Base-by-base conservation (phyloP, 2,329 filamentous ascomycete species). In the Lachnellula arida region DNA sequence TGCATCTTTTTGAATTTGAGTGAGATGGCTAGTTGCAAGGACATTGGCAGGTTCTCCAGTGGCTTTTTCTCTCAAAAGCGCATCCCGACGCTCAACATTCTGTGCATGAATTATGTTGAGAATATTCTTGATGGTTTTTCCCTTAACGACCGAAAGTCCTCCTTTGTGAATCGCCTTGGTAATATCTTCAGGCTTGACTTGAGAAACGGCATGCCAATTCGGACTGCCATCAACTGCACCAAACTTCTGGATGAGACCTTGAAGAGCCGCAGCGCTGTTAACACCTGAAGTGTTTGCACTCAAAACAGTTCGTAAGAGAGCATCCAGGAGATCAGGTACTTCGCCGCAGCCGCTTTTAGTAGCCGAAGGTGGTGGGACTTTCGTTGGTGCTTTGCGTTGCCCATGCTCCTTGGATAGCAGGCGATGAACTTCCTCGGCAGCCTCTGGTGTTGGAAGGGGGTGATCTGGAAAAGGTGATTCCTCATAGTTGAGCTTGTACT, bases 161-260 rank as follows among this genome's bases (percentile, higher is more conserved):
- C 88, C 89, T 7, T 74, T 72, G 62, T 83, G 84, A 66, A 94
- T 91, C 0, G 87, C 81, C 50, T 86, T 74, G 46, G 81, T 81
- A n/a, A 94, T 75, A 5, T 87, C 81, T 40, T 80, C 75, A 4
- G 81, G 68, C 1, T 81, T 70, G 1, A 85, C 81, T 25, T 74
- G 70, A 22, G 84, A 81, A 1, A 92, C 85, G 9, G 81, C 82
- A 62, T 90, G 82, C 87, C 88, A 93, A 67, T 91, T 76, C 7
- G 91, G 85, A 53, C 86, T 89, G 3, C 86, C 86, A 63, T 86
- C 84, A 5, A 86, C 87, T 9, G 82, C 76, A 1, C 88, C 87
- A 60, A 87, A 91, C 35, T 73, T 78, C 17, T 80, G 66, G 2
- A 86, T 81, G 0, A 94, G 75, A 0, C 84, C 85, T 56, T 78